phyloP scores from a whole-genome alignment of 495 filamentous ascomycete species.

The Annulohypoxylon moriforme region DNA sequence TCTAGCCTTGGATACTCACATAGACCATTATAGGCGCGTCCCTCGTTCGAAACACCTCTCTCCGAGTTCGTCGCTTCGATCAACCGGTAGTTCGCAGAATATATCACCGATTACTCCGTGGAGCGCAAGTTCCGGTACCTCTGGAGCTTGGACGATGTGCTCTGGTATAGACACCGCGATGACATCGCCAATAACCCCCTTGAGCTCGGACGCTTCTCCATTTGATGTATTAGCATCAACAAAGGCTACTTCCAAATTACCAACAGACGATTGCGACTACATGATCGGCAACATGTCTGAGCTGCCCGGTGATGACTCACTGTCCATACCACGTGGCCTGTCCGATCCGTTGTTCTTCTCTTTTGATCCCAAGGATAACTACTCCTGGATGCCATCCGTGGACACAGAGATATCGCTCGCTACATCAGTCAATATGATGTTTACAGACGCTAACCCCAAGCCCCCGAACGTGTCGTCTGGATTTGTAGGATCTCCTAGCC shows the following conservation, averaged over 20 bases:
- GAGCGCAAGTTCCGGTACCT: conserved; percentile 38
- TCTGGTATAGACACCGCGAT: conserved; percentile 38
- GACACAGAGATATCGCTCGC: conserved; percentile 42
- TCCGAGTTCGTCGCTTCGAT: conserved; percentile 44
- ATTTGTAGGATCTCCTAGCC: conserved; percentile 30
- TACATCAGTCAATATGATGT: conserved; percentile 50
- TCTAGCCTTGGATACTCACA: conserved; percentile 45
- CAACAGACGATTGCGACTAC: conserved; percentile 38
- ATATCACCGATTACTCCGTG: conserved; percentile 48
- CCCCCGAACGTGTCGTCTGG: conserved; percentile 26
- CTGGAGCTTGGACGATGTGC: conserved; percentile 37
- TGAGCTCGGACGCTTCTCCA: conserved; percentile 24
- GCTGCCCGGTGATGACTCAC: conserved; percentile 48
- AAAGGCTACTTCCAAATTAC: conserved; percentile 24
- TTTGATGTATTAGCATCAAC: conserved; percentile 10
- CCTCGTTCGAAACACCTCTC: conserved; percentile 39
- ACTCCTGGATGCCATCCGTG: conserved; percentile 46
- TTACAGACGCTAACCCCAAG: conserved; percentile 41
- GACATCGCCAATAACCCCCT: conserved; percentile 47
- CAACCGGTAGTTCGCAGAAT: conserved; percentile 37
- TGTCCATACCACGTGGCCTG: conserved; percentile 41
- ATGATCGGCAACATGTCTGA: conserved; percentile 49
- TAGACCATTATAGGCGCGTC: conserved; percentile 43
- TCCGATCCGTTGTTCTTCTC: conserved; percentile 47
- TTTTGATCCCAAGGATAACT: conserved; percentile 45